Conservation (phyloP, 495 filamentous ascomycete species). For the Xylaria flabelliformis region DNA sequence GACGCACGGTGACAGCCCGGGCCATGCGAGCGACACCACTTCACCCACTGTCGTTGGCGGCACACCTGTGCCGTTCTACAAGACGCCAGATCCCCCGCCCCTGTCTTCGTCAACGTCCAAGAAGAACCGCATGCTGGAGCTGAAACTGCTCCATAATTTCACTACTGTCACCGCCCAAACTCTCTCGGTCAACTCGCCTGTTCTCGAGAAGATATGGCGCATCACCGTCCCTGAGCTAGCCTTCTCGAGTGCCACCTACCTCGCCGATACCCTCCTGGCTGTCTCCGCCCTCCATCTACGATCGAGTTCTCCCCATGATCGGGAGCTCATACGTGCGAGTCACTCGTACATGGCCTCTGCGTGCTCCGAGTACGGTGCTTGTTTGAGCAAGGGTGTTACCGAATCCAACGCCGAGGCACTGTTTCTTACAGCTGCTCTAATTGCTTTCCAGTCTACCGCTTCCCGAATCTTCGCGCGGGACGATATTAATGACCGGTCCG, state of each 20-base stretch:
- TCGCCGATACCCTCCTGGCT: slow-evolving; percentile 62
- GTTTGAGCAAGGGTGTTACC: slow-evolving; percentile 56
- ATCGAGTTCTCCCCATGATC: slow-evolving; percentile 54
- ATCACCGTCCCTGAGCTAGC: slow-evolving; percentile 61
- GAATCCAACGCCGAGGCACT: slow-evolving; percentile 60
- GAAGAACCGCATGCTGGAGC: slow-evolving; percentile 55
- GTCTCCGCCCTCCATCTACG: slow-evolving; percentile 63
- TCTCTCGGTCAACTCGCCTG: slow-evolving; percentile 54
- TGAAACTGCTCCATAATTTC: slow-evolving; percentile 62
- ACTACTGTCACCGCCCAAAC: slow-evolving; percentile 60
- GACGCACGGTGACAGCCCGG: slow-evolving; percentile 41
- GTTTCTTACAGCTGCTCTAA: slow-evolving; percentile 60
- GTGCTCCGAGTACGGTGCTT: slow-evolving; percentile 58
- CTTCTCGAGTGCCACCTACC: slow-evolving; percentile 57
- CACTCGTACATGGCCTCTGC: slow-evolving; percentile 65
- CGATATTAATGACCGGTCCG: slow-evolving; percentile 40
- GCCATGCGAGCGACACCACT: slow-evolving; percentile 37
- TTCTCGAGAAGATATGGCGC: slow-evolving; percentile 59
- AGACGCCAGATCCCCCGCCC: slow-evolving; percentile 44
- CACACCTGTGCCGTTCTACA: slow-evolving; percentile 44
- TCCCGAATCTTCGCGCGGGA: slow-evolving; percentile 59
- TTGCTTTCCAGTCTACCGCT: slow-evolving; percentile 64
- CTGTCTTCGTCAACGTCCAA: slow-evolving; percentile 46
- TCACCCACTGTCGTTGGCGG: slow-evolving; percentile 33
- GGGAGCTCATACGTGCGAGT: slow-evolving; percentile 58